Conservation (phyloP, 2,329 filamentous ascomycete genomes). For the Aspergillus ibericus region DNA sequence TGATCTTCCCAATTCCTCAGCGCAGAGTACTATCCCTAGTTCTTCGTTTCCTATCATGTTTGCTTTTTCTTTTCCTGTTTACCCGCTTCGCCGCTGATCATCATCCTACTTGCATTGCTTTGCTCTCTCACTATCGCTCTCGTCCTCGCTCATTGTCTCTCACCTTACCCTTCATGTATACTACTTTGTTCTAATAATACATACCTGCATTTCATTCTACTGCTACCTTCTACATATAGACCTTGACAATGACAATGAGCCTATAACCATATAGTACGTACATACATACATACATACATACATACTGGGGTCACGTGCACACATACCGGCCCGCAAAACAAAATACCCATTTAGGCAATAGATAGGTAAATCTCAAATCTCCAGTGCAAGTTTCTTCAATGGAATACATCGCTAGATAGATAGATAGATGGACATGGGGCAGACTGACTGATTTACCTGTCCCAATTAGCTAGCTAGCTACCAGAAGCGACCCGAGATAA, state of each 20-base stretch:
- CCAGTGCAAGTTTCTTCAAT: too few relatives aligned
- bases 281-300: too few relatives aligned
- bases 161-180: slow-evolving; percentile 1
- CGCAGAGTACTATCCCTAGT: slow-evolving; percentile 7
- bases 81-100: not conserved
- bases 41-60: not conserved
- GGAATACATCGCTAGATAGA: too few relatives aligned
- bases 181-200: slow-evolving; percentile 4
- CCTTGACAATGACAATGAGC: not conserved
- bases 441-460: too few relatives aligned
- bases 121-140: not conserved
- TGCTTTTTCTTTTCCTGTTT: not conserved
- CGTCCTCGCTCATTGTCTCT: not conserved
- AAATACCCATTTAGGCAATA: too few relatives aligned
- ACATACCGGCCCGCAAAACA: too few relatives aligned
- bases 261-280: not conserved
- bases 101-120: not conserved
- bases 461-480: too few relatives aligned
- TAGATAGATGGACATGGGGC: too few relatives aligned
- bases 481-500: too few relatives aligned
- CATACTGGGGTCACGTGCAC: too few relatives aligned
- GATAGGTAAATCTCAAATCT: too few relatives aligned
- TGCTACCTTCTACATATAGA: too few relatives aligned
- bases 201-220: not conserved
- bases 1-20: not conserved